phyloP scores from a whole-genome alignment of 495 filamentous ascomycete genomes.

The Penicillium taxi region DNA sequence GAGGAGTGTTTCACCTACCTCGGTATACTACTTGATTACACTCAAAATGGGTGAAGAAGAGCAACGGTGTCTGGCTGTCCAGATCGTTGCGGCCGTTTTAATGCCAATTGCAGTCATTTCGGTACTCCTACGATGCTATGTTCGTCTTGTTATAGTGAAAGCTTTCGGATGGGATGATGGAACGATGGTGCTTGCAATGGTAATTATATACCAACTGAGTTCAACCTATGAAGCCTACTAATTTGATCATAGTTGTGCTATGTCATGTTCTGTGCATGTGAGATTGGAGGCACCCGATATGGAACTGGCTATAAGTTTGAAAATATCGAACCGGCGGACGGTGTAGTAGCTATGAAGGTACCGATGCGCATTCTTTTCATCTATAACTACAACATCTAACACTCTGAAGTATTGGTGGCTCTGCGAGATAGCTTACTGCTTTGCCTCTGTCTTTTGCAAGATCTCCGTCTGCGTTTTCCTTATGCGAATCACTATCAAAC shows the following conservation, averaged over 20 bases:
- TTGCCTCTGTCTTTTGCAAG: constrained; percentile 35
- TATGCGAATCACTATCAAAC: constrained; percentile 35
- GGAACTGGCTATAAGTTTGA: constrained; percentile 30
- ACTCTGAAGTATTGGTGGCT: constrained; percentile 33
- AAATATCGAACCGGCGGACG: constrained; percentile 16
- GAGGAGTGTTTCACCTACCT: no score
- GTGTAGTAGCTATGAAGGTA: constrained; percentile 35
- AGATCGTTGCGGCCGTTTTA: constrained; percentile 31
- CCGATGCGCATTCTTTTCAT: neutral
- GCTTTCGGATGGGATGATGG: constrained; percentile 39
- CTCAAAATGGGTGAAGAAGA: constrained; percentile 13
- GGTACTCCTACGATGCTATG: constrained; percentile 38
- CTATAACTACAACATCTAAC: neutral
- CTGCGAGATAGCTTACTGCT: constrained; percentile 37
- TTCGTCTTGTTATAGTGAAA: constrained; percentile 33
- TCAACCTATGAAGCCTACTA: neutral
- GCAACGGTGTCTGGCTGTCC: constrained; percentile 24
- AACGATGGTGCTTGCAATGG: constrained; percentile 31
- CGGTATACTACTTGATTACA: no score
- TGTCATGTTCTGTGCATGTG: constrained; percentile 31
- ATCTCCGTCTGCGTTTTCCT: constrained; percentile 41
- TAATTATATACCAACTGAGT: constrained; percentile 2
- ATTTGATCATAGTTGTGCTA: constrained; percentile 22
- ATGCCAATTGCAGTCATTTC: constrained; percentile 28
- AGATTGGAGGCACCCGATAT: constrained; percentile 33